Conservation (phyloP, 2,329 filamentous ascomycete species). For the Talaromyces sp. region DNA sequence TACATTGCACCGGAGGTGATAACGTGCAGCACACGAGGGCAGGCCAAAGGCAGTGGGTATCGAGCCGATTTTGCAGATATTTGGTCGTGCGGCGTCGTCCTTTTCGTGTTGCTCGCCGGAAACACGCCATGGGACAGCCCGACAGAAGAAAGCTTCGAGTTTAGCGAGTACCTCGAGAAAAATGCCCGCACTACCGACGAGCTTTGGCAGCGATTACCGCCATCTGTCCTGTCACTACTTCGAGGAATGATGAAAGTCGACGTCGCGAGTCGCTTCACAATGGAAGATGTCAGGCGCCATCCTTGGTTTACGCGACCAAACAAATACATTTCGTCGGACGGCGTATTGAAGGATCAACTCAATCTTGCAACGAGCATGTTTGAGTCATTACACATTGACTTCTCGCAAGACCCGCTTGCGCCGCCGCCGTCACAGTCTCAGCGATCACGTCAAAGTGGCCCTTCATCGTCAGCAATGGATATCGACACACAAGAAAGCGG, state of each 20-base stretch:
- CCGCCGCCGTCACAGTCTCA: constrained; percentile 41
- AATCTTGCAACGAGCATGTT: constrained; percentile 93
- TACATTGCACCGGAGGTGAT: constrained; percentile 96
- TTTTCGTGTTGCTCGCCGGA: constrained; percentile 90
- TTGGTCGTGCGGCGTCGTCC: constrained; percentile 97
- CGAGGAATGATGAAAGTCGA: constrained; percentile 92
- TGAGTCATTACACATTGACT: constrained; percentile 84
- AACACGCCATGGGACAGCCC: constrained; percentile 99
- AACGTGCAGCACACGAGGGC: constrained; percentile 52
- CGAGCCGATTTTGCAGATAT: constrained; percentile 79
- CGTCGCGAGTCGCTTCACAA: constrained; percentile 71
- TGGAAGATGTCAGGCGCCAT: constrained; percentile 82
- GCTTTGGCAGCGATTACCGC: constrained; percentile 77
- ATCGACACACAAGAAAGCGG: constrained; percentile 32
- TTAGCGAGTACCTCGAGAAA: constrained; percentile 77
- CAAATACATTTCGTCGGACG: constrained; percentile 69
- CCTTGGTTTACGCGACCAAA: constrained; percentile 92
- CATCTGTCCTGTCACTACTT: constrained; percentile 73
- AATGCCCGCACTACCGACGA: constrained; percentile 80
- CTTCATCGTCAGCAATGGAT: constrained; percentile 64
- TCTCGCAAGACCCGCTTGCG: constrained; percentile 65
- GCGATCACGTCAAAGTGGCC: constrained; percentile 35
- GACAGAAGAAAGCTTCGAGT: constrained; percentile 82
- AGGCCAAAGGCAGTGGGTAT: constrained; percentile 48
- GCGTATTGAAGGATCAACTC: constrained; percentile 73